Evolutionary conservation across 441 rosid species (phyloP).

Genomic region (Mallotus repandus): DNA sequence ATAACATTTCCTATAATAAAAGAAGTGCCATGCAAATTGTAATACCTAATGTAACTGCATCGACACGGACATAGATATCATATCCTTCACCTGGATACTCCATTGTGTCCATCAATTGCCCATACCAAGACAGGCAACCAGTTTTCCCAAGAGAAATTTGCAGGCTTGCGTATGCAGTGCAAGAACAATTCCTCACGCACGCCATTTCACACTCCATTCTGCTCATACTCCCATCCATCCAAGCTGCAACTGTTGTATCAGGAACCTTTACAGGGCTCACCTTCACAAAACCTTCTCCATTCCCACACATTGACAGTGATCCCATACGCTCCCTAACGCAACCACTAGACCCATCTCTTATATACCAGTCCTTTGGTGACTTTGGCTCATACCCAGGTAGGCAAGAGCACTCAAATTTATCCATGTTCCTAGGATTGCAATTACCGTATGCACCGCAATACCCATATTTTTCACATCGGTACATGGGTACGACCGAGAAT

Average conservation of each 20-base stretch:
- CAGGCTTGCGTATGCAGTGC: constrained; percentile 59
- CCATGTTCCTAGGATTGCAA: constrained; percentile 44
- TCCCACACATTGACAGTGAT: constrained; percentile 36
- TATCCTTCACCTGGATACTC: constrained; percentile 20
- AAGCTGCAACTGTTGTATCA: constrained; percentile 40
- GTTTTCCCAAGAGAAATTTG: constrained; percentile 29
- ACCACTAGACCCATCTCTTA: constrained; percentile 36
- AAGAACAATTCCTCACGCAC: constrained; percentile 64
- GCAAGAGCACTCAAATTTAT: constrained; percentile 19
- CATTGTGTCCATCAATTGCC: constrained; percentile 48
- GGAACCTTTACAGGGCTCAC: constrained; percentile 52
- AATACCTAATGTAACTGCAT: constrained; percentile 25
- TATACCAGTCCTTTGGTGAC: not conserved
- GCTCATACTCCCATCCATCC: constrained; percentile 46
- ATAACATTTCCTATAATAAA: too few relatives aligned
- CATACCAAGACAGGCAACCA: constrained; percentile 70
- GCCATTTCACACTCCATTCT: constrained; percentile 41
- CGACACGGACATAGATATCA: constrained; percentile 25
- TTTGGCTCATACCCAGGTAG: not conserved
- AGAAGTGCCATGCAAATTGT: too few relatives aligned
- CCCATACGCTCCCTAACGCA: not conserved
- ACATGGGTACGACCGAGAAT: constrained; percentile 47
- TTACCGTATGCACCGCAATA: constrained; percentile 56
- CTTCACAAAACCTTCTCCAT: constrained; percentile 62
- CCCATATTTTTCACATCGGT: constrained; percentile 52